Evolutionary conservation across 225 moss, liverwort and hornwort genomes (phyloP), one percentile per base, ranked within the genome.

Genomic region (Marchantia paleacea): DNA sequence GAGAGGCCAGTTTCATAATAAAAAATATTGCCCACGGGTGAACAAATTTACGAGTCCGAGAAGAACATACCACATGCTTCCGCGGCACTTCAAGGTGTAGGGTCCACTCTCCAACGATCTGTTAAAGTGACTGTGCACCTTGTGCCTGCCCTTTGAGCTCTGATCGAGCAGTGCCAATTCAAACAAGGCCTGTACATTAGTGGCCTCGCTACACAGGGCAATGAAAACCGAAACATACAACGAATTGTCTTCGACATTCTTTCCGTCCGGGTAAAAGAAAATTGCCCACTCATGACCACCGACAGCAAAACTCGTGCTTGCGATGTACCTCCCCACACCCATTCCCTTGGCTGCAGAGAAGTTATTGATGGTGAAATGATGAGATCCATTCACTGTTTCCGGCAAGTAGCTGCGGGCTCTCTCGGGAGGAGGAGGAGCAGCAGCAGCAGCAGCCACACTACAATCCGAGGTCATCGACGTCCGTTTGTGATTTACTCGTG

Each of bases 241-340:
- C 8, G 95, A 95, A 91, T 91, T 99, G 55, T 99, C 99, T 54
- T 99, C 97, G 7, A 95, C 92, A 79, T 99, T 95, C 91, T 99
- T 99, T 60, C 97, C 97, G 75, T 99, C 97, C 30, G 97, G 97
- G 52, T 99, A 99, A 69, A 99, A 99, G 86, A 95, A 99, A 61
- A 99, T 99, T 60, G 97, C 97, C 97, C 97, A 99, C 86, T 99
- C 95, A 50, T 99, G 95, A 0, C 95, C 97, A 9, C 97, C 95
- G 8, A 95, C 97, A 0, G 93, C 82, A 18, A 99, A 99, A 82
- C 92, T 91, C 79, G 95, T 95, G 81, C 95, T 99, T 3, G 97
- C 95, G 78, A 99, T 99, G 68, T 99, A 99, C 52, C 95, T 99
- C 76, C 97, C 97, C 49, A 99, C 95, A 0, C 97, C 97, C 97